These are phyloP conservation scores for Pseudocercospora ulei DNA, from an alignment of 2,329 filamentous ascomycete species.

Conservation along the genomic window DNA sequence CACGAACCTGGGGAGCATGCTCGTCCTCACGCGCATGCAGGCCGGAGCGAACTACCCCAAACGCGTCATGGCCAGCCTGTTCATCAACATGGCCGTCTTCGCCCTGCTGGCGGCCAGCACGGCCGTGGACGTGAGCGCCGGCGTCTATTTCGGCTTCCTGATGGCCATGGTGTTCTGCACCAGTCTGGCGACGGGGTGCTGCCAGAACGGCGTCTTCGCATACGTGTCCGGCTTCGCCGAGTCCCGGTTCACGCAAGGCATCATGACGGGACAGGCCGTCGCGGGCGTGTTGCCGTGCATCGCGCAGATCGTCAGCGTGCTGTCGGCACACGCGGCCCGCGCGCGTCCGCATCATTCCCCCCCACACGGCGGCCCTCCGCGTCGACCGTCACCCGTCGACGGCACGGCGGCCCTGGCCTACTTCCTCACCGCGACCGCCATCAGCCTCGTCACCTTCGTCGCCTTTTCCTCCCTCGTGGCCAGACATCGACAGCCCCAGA, in stretches of 20 bases:
- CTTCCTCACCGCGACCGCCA: slow-evolving; percentile 73
- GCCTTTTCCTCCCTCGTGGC: slow-evolving; percentile 66
- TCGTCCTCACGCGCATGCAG: slow-evolving; percentile 71
- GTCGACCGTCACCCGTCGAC: slow-evolving; percentile 38
- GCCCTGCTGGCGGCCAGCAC: slow-evolving; percentile 72
- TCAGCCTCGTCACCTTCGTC: slow-evolving; percentile 60
- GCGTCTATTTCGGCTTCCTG: slow-evolving; percentile 67
- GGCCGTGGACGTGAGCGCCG: slow-evolving; percentile 52
- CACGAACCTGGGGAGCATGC: slow-evolving; percentile 67
- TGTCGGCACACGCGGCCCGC: slow-evolving; percentile 47
- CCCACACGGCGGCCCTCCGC: slow-evolving; percentile 13
- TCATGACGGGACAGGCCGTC: slow-evolving; percentile 89
- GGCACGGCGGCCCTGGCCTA: slow-evolving; percentile 75
- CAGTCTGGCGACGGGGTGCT: slow-evolving; percentile 69
- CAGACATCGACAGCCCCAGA: slow-evolving; percentile 22
- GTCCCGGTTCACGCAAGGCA: slow-evolving; percentile 84
- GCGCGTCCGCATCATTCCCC: slow-evolving; percentile 4
- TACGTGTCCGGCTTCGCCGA: slow-evolving; percentile 78
- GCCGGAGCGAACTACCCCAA: slow-evolving; percentile 74
- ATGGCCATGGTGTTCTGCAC: slow-evolving; percentile 72
- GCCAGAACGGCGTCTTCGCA: slow-evolving; percentile 90
- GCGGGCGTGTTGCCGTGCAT: slow-evolving; percentile 83
- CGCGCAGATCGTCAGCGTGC: slow-evolving; percentile 74
- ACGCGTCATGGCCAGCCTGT: slow-evolving; percentile 67
- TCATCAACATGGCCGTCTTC: slow-evolving; percentile 70